These are phyloP conservation scores for Candida stauntonica DNA, from an alignment of 805 yeast genomes.

Conservation along the genomic window DNA sequence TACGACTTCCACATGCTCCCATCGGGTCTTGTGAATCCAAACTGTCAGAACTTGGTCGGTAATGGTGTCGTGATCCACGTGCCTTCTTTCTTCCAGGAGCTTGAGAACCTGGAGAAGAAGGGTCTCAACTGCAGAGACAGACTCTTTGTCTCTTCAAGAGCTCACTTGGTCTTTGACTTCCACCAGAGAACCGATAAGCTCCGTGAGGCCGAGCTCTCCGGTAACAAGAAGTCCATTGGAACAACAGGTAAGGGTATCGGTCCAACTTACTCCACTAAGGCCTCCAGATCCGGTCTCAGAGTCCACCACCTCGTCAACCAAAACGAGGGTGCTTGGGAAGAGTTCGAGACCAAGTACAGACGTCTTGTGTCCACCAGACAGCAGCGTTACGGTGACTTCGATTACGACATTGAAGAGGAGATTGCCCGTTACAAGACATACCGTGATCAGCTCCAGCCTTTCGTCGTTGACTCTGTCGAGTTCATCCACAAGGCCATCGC, in stretches of 20 bases:
- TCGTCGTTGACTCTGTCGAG: constrained; percentile 88
- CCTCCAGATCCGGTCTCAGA: constrained; percentile 93
- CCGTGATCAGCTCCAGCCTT: constrained; percentile 75
- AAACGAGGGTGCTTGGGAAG: constrained; percentile 90
- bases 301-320: constrained; percentile 92
- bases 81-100: constrained; percentile 87
- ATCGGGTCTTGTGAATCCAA: constrained; percentile 93
- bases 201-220: constrained; percentile 81
- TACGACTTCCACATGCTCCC: constrained; percentile 99
- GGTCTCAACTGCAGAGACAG: constrained; percentile 65
- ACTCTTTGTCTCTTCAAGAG: constrained; percentile 85
- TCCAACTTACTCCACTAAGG: constrained; percentile 96
- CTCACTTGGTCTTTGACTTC: constrained; percentile 95
- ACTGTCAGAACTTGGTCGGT: constrained; percentile 86
- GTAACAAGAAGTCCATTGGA: constrained; percentile 79
- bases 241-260: constrained; percentile 99
- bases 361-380: constrained; percentile 77
- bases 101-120: constrained; percentile 73
- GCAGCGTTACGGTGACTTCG: constrained; percentile 91
- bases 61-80: constrained; percentile 95
- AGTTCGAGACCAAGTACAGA: constrained; percentile 72
- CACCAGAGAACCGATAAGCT: constrained; percentile 96
- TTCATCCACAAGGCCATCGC: constrained; percentile 76
- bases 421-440: constrained; percentile 69
- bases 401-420: constrained; percentile 79